phyloP scores from a whole-genome alignment of 768 basidiomycete genomes.

The Tylopilus subfusipes region DNA sequence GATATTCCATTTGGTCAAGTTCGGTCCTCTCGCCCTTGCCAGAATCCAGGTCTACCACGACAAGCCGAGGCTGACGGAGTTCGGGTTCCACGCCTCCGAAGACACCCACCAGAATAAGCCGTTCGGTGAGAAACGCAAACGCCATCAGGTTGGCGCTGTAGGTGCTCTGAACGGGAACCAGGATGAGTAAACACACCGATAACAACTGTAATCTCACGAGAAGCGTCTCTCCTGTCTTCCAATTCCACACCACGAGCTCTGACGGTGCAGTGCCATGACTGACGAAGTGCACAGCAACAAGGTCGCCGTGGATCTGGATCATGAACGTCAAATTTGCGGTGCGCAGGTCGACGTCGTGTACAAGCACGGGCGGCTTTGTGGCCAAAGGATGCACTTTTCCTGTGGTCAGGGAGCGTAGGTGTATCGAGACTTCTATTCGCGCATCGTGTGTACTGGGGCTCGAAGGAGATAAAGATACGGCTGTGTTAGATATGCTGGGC shows the following conservation, averaged over 20 bases:
- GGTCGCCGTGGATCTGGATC: slow-evolving; percentile 55
- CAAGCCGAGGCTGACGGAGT: slow-evolving; percentile 26
- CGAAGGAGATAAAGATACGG: slow-evolving; percentile 4
- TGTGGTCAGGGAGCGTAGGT: slow-evolving; percentile 44
- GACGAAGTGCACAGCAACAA: slow-evolving; percentile 48
- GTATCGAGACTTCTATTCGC: slow-evolving; percentile 31
- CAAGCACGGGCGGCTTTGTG: slow-evolving; percentile 31
- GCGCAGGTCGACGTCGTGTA: slow-evolving; percentile 18
- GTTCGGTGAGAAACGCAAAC: slow-evolving; percentile 42
- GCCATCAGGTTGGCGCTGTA: slow-evolving; percentile 35
- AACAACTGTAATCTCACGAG: slow-evolving; percentile 38
- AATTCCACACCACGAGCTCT: slow-evolving; percentile 61
- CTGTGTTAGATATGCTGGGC: not conserved
- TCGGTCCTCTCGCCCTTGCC: slow-evolving; percentile 28
- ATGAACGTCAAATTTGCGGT: slow-evolving; percentile 34
- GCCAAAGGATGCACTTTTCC: slow-evolving; percentile 47
- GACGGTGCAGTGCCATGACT: slow-evolving; percentile 33
- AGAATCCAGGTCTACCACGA: slow-evolving; percentile 41
- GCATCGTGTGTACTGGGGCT: slow-evolving; percentile 13
- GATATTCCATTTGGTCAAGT: slow-evolving; percentile 32
- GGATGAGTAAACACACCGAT: not conserved
- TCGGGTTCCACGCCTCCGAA: slow-evolving; percentile 21
- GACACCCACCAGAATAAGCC: slow-evolving; percentile 37
- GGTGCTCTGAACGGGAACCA: slow-evolving; percentile 18
- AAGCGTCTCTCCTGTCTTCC: slow-evolving; percentile 52